Percentiles rank a stretch among this genome's conserved stretches.
Evolutionary conservation across 768 basidiomycete species (phyloP).

Genomic region (Lactarius hengduanensis): DNA sequence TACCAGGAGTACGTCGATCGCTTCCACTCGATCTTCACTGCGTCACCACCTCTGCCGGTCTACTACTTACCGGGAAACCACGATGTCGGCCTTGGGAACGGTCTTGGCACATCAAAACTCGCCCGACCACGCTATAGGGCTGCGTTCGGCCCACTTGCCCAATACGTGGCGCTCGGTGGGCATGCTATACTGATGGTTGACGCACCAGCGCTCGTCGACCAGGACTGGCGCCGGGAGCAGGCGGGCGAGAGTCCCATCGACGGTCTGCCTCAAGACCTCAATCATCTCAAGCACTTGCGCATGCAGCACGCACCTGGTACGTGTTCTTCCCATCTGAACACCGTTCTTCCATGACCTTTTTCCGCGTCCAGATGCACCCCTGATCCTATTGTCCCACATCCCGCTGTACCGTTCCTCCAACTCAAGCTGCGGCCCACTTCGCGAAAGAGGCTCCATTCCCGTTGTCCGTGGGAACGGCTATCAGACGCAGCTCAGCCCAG

Average conservation of each 20-base stretch:
- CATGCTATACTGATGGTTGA: constrained; percentile 74
- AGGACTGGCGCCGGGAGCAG: constrained; percentile 54
- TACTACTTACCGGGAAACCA: constrained; percentile 90
- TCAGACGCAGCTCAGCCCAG: constrained; percentile 75
- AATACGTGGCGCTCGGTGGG: constrained; percentile 60
- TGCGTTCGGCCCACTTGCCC: constrained; percentile 76
- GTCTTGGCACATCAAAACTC: constrained; percentile 31
- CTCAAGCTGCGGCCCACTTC: constrained; percentile 69
- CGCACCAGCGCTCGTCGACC: constrained; percentile 70
- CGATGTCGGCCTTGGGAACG: constrained; percentile 59
- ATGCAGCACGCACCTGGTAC: background rate
- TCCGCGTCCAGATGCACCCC: constrained; percentile 6
- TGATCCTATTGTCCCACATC: constrained; percentile 66
- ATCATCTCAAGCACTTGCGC: constrained; percentile 10
- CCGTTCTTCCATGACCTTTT: background rate
- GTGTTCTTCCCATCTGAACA: background rate
- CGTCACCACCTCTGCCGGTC: constrained; percentile 45
- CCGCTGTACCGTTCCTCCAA: constrained; percentile 76
- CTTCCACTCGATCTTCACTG: constrained; percentile 70
- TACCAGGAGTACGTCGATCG: constrained; percentile 67
- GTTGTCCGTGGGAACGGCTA: constrained; percentile 78
- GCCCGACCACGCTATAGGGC: constrained; percentile 55
- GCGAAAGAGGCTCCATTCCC: constrained; percentile 72
- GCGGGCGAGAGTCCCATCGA: constrained; percentile 42
- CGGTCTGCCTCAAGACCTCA: constrained; percentile 41